These are phyloP conservation scores for Hamamelis virginiana DNA, from an alignment of 164 flowering plant genomes.

Conservation along the genomic window DNA sequence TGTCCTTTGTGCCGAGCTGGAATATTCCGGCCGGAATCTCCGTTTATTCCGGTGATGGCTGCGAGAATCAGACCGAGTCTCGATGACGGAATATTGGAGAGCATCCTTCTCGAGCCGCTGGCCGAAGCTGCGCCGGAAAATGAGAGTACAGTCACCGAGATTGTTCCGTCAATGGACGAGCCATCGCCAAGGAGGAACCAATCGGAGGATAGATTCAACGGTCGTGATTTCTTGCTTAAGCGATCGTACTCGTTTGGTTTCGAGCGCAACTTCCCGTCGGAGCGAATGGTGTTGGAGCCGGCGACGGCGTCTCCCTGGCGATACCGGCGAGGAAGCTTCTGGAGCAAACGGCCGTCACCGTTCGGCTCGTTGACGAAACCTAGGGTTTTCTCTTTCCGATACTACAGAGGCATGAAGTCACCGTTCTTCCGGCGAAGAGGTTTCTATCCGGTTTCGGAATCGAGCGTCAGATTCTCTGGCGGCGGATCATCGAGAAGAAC, in stretches of 20 bases:
- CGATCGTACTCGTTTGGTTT: constrained; percentile 93
- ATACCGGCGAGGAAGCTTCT: constrained; percentile 49
- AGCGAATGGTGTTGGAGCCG: constrained; percentile 58
- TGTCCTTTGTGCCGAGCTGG: constrained; percentile 95
- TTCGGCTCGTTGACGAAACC: constrained; percentile 58
- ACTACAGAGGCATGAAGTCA: constrained; percentile 64
- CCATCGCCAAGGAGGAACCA: constrained; percentile 28
- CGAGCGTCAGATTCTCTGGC: constrained; percentile 43
- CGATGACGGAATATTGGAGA: constrained; percentile 52
- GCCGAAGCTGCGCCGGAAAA: constrained; percentile 21
- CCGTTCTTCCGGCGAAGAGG: constrained; percentile 69
- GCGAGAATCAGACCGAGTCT: constrained; percentile 78
- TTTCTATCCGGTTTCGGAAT: constrained; percentile 81
- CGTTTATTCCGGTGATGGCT: constrained; percentile 85
- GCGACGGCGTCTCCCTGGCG: constrained; percentile 88
- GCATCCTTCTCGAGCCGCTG: constrained; percentile 33
- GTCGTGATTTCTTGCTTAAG: constrained; percentile 56
- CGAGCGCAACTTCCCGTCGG: constrained; percentile 68
- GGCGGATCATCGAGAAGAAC: constrained; percentile 67
- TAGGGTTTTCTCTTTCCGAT: constrained; percentile 82
- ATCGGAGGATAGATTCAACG: constrained; percentile 39
- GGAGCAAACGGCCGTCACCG: constrained; percentile 82
- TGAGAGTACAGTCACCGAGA: constrained; percentile 24
- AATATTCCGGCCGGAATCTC: constrained; percentile 62
- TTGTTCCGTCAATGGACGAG: constrained; percentile 36